Evolutionary conservation across 768 basidiomycete genomes (phyloP), one percentile per base, ranked within the genome.

Genomic region (Lactarius trivialis): DNA sequence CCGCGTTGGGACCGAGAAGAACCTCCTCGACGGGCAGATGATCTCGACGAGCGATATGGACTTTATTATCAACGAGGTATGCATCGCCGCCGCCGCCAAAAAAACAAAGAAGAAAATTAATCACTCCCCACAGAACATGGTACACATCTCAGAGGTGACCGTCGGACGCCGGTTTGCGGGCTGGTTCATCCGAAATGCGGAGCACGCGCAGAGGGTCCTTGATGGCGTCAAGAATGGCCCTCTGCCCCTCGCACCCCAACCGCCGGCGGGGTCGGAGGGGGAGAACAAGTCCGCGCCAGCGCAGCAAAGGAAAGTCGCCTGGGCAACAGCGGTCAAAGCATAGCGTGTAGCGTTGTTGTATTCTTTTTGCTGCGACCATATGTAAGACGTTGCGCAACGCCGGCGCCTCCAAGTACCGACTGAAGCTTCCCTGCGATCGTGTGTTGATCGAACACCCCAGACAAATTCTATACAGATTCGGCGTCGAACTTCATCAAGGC

Each of bases 121-220:
- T 30, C 37, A 14, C 7, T 24, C 12, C 6, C 28, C 41, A 26
- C 68, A 98, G 95, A 92, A 94, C 72, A 95, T 95, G 89, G 89
- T 98, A 8, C 91, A 96, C 68, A 93, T 98, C 65, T 88, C 91
- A 3, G 95, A 98, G 73, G 93, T 93, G 24, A 97, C 93, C 0
- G 86, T 96, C 21, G 93, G 94, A 17, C 78, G 96, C 51, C 85
- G 93, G 54, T 98, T 93, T 73, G 96, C 93, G 2, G 92, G 93
- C 41, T 97, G 93, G 91, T 98, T 98, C 77, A 95, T 98, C 75
- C 88, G 93, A 68, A 93, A 95, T 74, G 91, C 93, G 5, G 94
- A 97, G 73, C 85, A 93, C 67, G 87, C 93, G 28, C 90, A 93
- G 70, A 83, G 91, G 67, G 89, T 95, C 60, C 79, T 87, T 64